Evolutionary conservation across 305 asterid species (phyloP).

Genomic region (Nicotiana rustica): DNA sequence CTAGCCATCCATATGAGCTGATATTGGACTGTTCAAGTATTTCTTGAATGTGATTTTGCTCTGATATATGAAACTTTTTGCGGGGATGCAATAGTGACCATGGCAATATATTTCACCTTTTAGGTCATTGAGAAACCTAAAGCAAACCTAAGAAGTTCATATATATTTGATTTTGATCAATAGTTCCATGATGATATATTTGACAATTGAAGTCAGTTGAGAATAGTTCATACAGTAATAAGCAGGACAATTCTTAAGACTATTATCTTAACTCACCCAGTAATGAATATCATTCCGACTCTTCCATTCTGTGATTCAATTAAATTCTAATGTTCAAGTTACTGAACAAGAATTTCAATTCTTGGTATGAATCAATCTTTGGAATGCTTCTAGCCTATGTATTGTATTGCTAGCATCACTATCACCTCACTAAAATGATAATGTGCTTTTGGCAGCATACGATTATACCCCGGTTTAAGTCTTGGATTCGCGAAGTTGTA

Average conservation of each 20-base stretch:
- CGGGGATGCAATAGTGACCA: neutral
- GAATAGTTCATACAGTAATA: neutral
- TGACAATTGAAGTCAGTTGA: neutral
- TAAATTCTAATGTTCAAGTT: conserved; percentile 16
- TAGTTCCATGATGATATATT: neutral
- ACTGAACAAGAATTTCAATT: neutral
- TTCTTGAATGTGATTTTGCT: conserved; percentile 16
- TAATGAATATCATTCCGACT: conserved; percentile 4
- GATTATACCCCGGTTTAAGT: conserved; percentile 75
- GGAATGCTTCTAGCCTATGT: conserved; percentile 19
- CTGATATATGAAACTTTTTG: neutral
- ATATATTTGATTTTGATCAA: neutral
- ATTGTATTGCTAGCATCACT: neutral
- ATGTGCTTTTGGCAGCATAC: conserved; percentile 58
- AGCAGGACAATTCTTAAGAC: neutral
- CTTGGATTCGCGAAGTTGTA: conserved; percentile 86
- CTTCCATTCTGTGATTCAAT: neutral
- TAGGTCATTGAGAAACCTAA: neutral
- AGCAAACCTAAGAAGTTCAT: neutral
- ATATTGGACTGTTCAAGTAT: conserved; percentile 8
- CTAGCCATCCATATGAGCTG: neutral
- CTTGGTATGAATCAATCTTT: neutral
- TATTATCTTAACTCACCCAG: neutral
- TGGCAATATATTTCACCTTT: neutral
- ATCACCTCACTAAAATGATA: conserved; percentile 26